Conservation (phyloP, 2,329 filamentous ascomycete species). For the Sporothrix curviconia region DNA sequence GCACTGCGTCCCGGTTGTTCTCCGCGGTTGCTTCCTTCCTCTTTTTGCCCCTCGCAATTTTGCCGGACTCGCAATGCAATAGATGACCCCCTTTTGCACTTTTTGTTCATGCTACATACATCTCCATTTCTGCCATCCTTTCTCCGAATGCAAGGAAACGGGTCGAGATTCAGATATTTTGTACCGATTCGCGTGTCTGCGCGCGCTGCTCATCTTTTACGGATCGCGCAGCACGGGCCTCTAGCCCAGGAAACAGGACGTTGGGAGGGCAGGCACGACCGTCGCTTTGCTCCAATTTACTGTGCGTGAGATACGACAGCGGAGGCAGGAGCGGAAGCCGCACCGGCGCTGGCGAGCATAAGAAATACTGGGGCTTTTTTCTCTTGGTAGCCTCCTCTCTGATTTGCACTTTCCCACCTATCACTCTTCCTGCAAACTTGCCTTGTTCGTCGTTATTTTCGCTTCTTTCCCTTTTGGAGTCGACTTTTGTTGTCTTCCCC, state of each 20-base stretch:
- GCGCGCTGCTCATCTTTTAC: neutral
- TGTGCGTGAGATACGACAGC: neutral
- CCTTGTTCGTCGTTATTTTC: neutral
- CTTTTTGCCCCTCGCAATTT: neutral
- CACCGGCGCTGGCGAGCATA: constrained; percentile 4
- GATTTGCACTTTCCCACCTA: constrained; percentile 6
- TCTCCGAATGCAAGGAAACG: neutral
- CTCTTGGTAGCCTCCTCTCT: constrained; percentile 1
- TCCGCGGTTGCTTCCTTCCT: neutral
- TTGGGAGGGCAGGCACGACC: neutral
- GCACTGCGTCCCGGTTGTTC: neutral
- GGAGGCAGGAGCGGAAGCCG: constrained; percentile 12
- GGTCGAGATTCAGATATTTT: neutral
- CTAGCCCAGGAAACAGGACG: neutral
- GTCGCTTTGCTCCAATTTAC: neutral
- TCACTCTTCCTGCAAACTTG: neutral
- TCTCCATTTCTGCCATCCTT: neutral
- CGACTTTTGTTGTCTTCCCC: neutral
- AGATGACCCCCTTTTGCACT: neutral
- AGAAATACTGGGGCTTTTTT: constrained; percentile 7
- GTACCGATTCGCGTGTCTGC: too few relatives aligned
- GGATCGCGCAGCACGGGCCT: neutral
- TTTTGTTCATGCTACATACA: neutral
- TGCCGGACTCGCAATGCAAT: neutral
- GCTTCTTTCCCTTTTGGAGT: too few relatives aligned